Base-by-base conservation (phyloP, 345 rosid genomes). In the Syzygium oleosum region DNA sequence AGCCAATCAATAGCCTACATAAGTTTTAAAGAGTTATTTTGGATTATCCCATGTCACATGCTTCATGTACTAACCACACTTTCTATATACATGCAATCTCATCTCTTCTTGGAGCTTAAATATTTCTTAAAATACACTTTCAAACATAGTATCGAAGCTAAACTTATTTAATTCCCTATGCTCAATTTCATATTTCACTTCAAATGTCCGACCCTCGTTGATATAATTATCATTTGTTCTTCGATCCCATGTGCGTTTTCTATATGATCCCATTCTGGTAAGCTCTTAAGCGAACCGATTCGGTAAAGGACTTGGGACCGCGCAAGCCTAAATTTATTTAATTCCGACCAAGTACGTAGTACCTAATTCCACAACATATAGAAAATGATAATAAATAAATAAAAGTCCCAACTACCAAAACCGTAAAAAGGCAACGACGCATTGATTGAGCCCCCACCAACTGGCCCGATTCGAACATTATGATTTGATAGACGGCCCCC, bases 71-170 rank as follows among this genome's bases (percentile, higher is more conserved):
- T 59, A 59, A 59, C 31, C 12, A 29, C 27, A 27, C 3, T 59
- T 59, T 59, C 65, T 59, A 59, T 27, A 59, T 3, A 25, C 65
- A 5, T 59, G 31, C 29, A 27, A 25, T 27, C 16, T 29, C 65
- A 59, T 59, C 65, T 25, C 65, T 59, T 29, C 65, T 4, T 27
- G 3, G 3, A 59, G 7, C 65, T 25, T 25, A 27, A 34, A n/a
- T 43, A n/a, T 13, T 61, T 61, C 38, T 61, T n/a, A 13, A 16
- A 17, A 17, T n/a, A n/a, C 9, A 61, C 38, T 61, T n/a, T n/a
- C 34, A 7, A n/a, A 3, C 4, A 0, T 11, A n/a, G 15, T 2
- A n/a, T 6, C 6, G 3, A 61, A n/a, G 19, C 19, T 27, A n/a
- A 14, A 61, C 73, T 61, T n/a, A 61, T 61, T n/a, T n/a, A 61